Evolutionary conservation across 2,329 filamentous ascomycete species (phyloP).

Genomic region (Lanzia echinophila): DNA sequence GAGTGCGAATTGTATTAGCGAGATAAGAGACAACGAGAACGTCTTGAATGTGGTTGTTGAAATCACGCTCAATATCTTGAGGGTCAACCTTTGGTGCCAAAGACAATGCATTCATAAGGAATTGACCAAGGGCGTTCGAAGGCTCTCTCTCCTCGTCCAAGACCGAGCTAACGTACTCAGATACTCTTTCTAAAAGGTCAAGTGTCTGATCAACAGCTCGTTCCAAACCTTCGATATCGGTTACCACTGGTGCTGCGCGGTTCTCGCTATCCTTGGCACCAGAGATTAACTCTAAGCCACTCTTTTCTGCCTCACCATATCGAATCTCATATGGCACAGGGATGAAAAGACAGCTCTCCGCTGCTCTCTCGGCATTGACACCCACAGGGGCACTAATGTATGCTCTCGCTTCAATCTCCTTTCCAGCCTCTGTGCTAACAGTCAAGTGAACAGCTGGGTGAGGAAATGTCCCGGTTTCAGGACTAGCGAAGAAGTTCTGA

Average conservation of each 20-base stretch:
- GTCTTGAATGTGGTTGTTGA: slow-evolving; percentile 99
- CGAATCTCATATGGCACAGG: slow-evolving; percentile 92
- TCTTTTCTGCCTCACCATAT: slow-evolving; percentile 74
- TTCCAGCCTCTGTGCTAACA: slow-evolving; percentile 80
- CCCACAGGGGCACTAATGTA: slow-evolving; percentile 96
- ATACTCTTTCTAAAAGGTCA: slow-evolving; percentile 83
- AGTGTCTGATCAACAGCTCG: slow-evolving; percentile 81
- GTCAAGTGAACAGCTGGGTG: slow-evolving; percentile 97
- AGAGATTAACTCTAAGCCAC: slow-evolving; percentile 75
- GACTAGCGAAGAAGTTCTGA: slow-evolving; percentile 98
- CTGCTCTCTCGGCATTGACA: slow-evolving; percentile 87
- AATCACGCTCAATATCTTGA: slow-evolving; percentile 88
- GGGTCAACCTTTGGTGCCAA: slow-evolving; percentile 92
- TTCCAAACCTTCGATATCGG: slow-evolving; percentile 86
- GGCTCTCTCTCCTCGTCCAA: slow-evolving; percentile 89
- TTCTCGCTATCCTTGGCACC: slow-evolving; percentile 73
- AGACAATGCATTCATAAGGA: slow-evolving; percentile 86
- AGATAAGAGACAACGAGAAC: slow-evolving; percentile 97
- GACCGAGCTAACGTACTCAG: slow-evolving; percentile 86
- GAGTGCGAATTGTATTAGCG: slow-evolving; percentile 96
- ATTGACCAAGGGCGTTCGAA: slow-evolving; percentile 87
- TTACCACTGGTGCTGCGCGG: slow-evolving; percentile 65
- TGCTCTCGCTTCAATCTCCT: slow-evolving; percentile 82
- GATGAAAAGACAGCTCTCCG: slow-evolving; percentile 95
- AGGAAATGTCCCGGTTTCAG: slow-evolving; percentile 93